These are phyloP conservation scores for Pichia californica DNA, from an alignment of 805 yeast species.

Conservation along the genomic window DNA sequence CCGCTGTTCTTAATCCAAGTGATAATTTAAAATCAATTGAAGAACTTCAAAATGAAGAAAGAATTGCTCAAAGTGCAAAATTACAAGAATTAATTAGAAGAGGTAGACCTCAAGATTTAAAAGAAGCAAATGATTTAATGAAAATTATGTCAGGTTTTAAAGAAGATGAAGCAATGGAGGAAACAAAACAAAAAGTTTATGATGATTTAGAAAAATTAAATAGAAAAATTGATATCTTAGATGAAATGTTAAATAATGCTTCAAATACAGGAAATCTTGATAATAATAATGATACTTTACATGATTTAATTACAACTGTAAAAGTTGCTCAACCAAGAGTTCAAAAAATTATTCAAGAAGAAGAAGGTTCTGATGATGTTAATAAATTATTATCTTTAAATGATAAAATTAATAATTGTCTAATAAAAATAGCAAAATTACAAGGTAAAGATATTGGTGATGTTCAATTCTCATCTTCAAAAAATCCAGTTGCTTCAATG, in stretches of 20 bases:
- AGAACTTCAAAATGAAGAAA: slow-evolving; percentile 89
- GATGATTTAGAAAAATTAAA: slow-evolving; percentile 79
- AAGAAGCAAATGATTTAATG: slow-evolving; percentile 95
- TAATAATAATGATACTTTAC: slow-evolving; percentile 59
- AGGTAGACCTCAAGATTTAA: slow-evolving; percentile 91
- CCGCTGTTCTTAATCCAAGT: slow-evolving; percentile 86
- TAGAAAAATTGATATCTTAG: slow-evolving; percentile 79
- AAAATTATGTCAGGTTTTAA: slow-evolving; percentile 97
- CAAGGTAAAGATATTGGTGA: slow-evolving; percentile 52
- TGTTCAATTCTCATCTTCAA: slow-evolving; percentile 35
- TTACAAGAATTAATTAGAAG: slow-evolving; percentile 91
- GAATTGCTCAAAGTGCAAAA: slow-evolving; percentile 88
- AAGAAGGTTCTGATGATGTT: slow-evolving; percentile 62
- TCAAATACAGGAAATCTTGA: slow-evolving; percentile 36
- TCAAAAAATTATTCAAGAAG: slow-evolving; percentile 77
- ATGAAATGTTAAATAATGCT: slow-evolving; percentile 70
- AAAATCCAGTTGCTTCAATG: slow-evolving; percentile 18
- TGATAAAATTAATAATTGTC: slow-evolving; percentile 65
- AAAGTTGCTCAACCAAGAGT: slow-evolving; percentile 84
- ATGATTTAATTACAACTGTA: slow-evolving; percentile 70
- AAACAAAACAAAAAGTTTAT: slow-evolving; percentile 70
- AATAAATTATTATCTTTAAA: slow-evolving; percentile 60
- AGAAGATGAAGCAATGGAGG: slow-evolving; percentile 64
- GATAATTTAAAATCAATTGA: slow-evolving; percentile 83
- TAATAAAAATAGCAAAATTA: slow-evolving; percentile 60